Evolutionary conservation across 2,329 filamentous ascomycete species (phyloP).

Genomic region (Purpureocillium lavendulum): DNA sequence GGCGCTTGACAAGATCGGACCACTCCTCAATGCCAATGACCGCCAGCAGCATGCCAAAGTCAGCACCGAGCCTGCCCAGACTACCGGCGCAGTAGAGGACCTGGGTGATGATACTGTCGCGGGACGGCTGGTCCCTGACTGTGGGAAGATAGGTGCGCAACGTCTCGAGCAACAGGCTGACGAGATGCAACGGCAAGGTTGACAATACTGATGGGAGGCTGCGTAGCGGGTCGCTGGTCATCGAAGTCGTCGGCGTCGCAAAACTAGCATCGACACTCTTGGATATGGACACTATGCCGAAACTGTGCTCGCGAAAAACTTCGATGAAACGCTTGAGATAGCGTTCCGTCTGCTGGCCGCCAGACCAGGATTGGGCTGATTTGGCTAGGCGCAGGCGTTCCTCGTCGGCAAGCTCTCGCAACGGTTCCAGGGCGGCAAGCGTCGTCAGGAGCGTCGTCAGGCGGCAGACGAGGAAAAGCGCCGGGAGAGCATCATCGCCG

Average conservation of each 20-base stretch:
- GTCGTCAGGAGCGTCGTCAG: slow-evolving; percentile 71
- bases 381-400: slow-evolving; percentile 50
- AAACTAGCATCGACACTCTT: slow-evolving; percentile 60
- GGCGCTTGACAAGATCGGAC: slow-evolving; percentile 83
- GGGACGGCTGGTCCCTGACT: slow-evolving; percentile 67
- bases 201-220: slow-evolving; percentile 68
- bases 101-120: slow-evolving; percentile 86
- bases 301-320: slow-evolving; percentile 95
- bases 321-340: slow-evolving; percentile 95
- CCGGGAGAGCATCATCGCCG: slow-evolving; percentile 63
- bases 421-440: slow-evolving; percentile 73
- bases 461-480: slow-evolving; percentile 80
- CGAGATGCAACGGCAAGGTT: slow-evolving; percentile 77
- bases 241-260: slow-evolving; percentile 8
- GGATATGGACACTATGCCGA: slow-evolving; percentile 91
- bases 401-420: slow-evolving; percentile 84
- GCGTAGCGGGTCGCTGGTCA: slow-evolving; percentile 30
- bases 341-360: slow-evolving; percentile 86
- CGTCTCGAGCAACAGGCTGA: slow-evolving; percentile 72
- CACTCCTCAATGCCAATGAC: slow-evolving; percentile 55
- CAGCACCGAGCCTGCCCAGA: slow-evolving; percentile 78
- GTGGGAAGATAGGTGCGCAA: slow-evolving; percentile 70
- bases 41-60: slow-evolving; percentile 85
- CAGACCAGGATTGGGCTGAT: slow-evolving; percentile 42
- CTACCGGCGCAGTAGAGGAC: slow-evolving; percentile 90